A percentile compares a stretch with the other conserved stretches of the same genome.
Conservation (phyloP, 2,329 filamentous ascomycete species). For the Ophiostoma piceae region DNA sequence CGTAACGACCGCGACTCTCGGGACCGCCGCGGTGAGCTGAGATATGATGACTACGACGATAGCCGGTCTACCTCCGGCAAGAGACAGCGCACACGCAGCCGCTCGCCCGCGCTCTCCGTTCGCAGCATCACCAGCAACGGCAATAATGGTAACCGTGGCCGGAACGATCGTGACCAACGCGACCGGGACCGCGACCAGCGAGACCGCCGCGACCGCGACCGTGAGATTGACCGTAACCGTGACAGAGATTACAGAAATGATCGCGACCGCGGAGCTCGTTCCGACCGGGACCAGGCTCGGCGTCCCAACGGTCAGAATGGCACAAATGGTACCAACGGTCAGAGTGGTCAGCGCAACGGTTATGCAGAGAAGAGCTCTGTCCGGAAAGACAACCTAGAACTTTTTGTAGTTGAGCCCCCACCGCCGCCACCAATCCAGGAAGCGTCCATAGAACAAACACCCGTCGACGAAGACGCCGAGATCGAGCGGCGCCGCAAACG, state of each 20-base stretch:
- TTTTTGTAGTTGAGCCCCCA: neutral
- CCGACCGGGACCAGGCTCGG: slow-evolving; percentile 28
- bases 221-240: slow-evolving; percentile 32
- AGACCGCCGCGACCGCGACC: slow-evolving; percentile 30
- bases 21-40: slow-evolving; percentile 16
- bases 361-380: neutral
- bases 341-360: neutral
- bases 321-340: neutral
- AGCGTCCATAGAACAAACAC: slow-evolving; percentile 50
- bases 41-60: slow-evolving; percentile 34
- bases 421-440: slow-evolving; percentile 30
- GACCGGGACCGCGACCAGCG: slow-evolving; percentile 29
- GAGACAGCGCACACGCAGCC: slow-evolving; percentile 51
- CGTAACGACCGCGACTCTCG: slow-evolving; percentile 17
- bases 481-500: slow-evolving; percentile 80
- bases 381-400: neutral
- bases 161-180: slow-evolving; percentile 27
- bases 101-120: slow-evolving; percentile 39
- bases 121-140: slow-evolving; percentile 34
- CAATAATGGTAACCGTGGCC: slow-evolving; percentile 33
- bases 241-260: slow-evolving; percentile 33
- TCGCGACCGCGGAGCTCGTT: slow-evolving; percentile 32
- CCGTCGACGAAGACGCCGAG: slow-evolving; percentile 73
- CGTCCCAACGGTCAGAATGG: neutral
- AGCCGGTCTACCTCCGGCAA: slow-evolving; percentile 44